Evolutionary conservation across 345 rosid genomes (phyloP).

Genomic region (Sisymbrium irio): DNA sequence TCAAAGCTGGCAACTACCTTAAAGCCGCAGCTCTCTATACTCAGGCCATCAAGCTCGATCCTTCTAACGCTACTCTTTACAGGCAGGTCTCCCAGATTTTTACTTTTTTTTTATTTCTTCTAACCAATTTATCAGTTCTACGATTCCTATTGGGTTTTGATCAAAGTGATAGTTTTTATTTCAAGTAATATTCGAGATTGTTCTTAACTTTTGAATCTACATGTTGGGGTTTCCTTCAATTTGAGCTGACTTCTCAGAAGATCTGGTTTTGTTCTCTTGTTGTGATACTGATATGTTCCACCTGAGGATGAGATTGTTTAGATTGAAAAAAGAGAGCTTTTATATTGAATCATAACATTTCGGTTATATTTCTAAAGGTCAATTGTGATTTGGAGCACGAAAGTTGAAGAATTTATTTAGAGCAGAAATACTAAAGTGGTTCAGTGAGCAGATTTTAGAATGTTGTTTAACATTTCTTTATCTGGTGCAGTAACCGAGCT

Average conservation of each 20-base stretch:
- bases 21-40: constrained; percentile 99
- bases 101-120: neutral
- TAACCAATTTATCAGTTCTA: neutral
- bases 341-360: neutral
- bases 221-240: neutral
- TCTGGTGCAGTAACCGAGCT: constrained; percentile 73
- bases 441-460: neutral
- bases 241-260: neutral
- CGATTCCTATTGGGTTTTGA: neutral
- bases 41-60: constrained; percentile 94
- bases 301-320: neutral
- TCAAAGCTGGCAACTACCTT: constrained; percentile 90
- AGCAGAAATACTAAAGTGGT: neutral
- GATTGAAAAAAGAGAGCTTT: neutral
- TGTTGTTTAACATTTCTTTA: neutral
- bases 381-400: neutral
- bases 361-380: neutral
- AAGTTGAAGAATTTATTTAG: no score
- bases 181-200: neutral
- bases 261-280: constrained; percentile 14
- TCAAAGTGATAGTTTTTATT: neutral
- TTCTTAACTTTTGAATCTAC: neutral
- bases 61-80: constrained; percentile 84
- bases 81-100: constrained; percentile 42
- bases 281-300: neutral